phyloP scores from a whole-genome alignment of 1,284 basidiomycete genomes.

The Apiotrichum akiyoshidainum region DNA sequence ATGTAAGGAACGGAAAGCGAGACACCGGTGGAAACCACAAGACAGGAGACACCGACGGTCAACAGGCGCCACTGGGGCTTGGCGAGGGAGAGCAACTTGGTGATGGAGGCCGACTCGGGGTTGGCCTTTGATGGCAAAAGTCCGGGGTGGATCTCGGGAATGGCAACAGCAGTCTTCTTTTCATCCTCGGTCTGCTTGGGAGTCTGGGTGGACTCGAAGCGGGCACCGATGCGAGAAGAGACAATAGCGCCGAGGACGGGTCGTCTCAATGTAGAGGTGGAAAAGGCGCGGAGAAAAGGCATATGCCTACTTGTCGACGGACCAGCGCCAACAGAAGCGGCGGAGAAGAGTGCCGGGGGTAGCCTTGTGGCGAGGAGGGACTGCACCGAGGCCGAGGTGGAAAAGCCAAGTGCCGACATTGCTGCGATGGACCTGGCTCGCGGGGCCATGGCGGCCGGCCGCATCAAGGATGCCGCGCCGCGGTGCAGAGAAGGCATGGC shows the following conservation, averaged over 20 bases:
- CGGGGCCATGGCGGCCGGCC: not conserved
- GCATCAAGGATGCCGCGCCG: slow-evolving; percentile 16
- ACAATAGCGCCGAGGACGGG: not conserved
- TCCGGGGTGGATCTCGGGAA: slow-evolving; percentile 4
- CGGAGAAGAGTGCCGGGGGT: not conserved
- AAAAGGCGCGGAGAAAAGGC: slow-evolving; percentile 7
- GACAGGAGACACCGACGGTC: slow-evolving; percentile 35
- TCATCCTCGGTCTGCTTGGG: slow-evolving; percentile 7
- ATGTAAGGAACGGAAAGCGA: slow-evolving; percentile 44
- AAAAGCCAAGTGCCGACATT: not conserved
- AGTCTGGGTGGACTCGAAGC: slow-evolving; percentile 21
- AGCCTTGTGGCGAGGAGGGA: too few relatives aligned
- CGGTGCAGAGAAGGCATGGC: slow-evolving; percentile 14
- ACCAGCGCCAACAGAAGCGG: not conserved
- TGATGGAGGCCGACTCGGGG: slow-evolving; percentile 41
- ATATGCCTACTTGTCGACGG: not conserved
- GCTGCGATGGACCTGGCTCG: not conserved
- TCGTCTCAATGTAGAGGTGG: slow-evolving; percentile 1
- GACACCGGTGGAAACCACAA: slow-evolving; percentile 43
- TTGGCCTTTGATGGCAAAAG: slow-evolving; percentile 20
- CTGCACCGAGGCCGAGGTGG: too few relatives aligned
- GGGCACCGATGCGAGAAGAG: slow-evolving; percentile 3
- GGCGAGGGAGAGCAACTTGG: slow-evolving; percentile 41
- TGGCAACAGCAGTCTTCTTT: slow-evolving; percentile 5
- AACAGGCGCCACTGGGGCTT: slow-evolving; percentile 46